Evolutionary conservation across 306 rosid genomes (phyloP), one percentile per base, ranked within the genome.

Genomic region (Sesbania bispinosa): DNA sequence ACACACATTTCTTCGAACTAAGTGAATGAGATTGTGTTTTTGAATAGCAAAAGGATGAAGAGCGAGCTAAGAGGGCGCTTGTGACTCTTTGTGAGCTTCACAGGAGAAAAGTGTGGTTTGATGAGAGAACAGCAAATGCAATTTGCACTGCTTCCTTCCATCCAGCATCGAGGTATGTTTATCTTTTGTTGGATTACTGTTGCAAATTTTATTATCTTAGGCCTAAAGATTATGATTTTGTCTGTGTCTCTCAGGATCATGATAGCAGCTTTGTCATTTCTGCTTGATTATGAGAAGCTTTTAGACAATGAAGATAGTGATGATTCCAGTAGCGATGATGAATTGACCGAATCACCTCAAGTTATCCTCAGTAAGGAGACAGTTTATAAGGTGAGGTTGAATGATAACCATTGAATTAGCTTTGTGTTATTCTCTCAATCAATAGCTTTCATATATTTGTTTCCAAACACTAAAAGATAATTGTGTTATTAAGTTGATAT

Each of bases 121-220:
- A 93, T 58, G 98, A 90, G 65, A 82, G 92, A 80, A 88, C 98
- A 2, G 94, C 96, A 7, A 87, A 93, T 80, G 96, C 96, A n/a
- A 87, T 93, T 45, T 90, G 97, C 70, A 79, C 77, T 21, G 97
- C 96, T 5, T 87, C 87, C 59, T 78, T 90, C 67, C 98, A 90
- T 82, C 85, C 88, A 3, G 73, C 94, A 1, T 65, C 97, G 7
- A 90, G 97, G 98, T 90, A 33, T n/a, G 27, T 19, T 8, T 70
- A 3, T 21, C 10, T 8, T 78, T 21, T 52, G 15, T 69, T 45
- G 29, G 58, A 48, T 35, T 39, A 53, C 26, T 61, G 48, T 35
- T 62, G 64, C 36, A 13, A 21, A 51, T 32, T 29, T 53, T 45
- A 8, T 23, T 20, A 50, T 55, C 14, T 68, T 10, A 0, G 30